Base-by-base conservation (phyloP, 345 rosid genomes). In the Euphorbia peplus region DNA sequence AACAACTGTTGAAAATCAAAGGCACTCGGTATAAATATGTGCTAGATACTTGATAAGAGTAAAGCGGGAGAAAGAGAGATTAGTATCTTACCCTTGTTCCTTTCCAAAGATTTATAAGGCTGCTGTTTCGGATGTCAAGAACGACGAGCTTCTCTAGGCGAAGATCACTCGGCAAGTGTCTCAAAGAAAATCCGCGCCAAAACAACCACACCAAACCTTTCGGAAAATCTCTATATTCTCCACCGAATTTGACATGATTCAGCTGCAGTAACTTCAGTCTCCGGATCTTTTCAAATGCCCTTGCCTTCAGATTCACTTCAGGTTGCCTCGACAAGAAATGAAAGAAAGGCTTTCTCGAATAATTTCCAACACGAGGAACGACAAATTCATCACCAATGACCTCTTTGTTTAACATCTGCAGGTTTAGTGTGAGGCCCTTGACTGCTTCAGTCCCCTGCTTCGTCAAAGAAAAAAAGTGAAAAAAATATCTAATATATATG, bases 361-460 rank as follows among this genome's bases (percentile, higher is more conserved):
- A 4, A 25, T 63, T 63, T 44, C 11, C 54, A 42, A 0, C 14
- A 35, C 44, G 14, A 25, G 26, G 48, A 60, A 13, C 29, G 50
- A 41, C 5, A 11, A 9, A 4, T 41, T 61, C 65, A 61, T 61
- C 29, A 41, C 13, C 24, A 19, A 12, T 19, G 41, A 37, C 16
- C 41, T 39, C 65, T 37, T 46, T 51, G 18, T 63, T 44, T 4
- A 46, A 25, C 54, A 44, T 41, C 54, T 41, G 37, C 16, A 25
- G 22, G 53, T 63, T 35, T 63, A 63, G 67, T 1, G 28, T 28
- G 32, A 63, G 67, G 37, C 67, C 67, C 54, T 11, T 44, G 22
- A 63, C 67, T 44, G 54, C 29, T 35, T 28, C 67, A 13, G 67
- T 63, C 19, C 67, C 67, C 67, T 63, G 67, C 54, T 63, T 63